Evolutionary conservation across 257 asterid genomes (phyloP), one percentile per base, ranked within the genome.

Genomic region (Nicotiana tomentosiformis): DNA sequence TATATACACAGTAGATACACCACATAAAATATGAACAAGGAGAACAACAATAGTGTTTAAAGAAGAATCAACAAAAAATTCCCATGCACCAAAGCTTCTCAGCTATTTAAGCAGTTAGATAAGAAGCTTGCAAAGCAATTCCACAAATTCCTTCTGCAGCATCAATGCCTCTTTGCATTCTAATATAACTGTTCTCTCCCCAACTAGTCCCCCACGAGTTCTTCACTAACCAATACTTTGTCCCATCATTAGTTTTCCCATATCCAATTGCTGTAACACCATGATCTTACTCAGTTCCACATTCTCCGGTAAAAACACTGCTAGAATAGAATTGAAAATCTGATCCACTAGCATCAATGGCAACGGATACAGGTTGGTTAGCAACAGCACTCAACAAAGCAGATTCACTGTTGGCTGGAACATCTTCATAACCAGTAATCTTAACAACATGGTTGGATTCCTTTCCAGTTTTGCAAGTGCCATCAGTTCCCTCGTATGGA

Each of bases 321-420:
- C 62, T 14, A 12, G 62, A 49, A 7, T 74, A 74, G 79, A 74
- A 74, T 3, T 74, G 79, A 18, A 74, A 74, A 49, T 74, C 79
- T 23, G 79, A 74, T 23, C 79, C 79, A 49, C 79, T 74, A 74
- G 80, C 80, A 74, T 74, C 80, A 74, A 74, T 74, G 62, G 62
- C 80, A 0, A 74, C 80, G 0, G 80, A 74, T 14, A 49, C 80
- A 49, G 62, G 80, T 49, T 74, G 62, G 4, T 49, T 74, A 49
- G 80, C 62, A 26, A 74, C 80, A 7, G 10, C 62, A 12, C 4
- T 74, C 23, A 74, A 15, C 15, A 74, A 8, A 74, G 80, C 20
- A 23, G 62, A 74, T 49, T 74, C 80, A 49, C 80, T 14, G 2
- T 74, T 74, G 26, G 80, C 62, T 26, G 80, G 62, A 3, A 74